Conservation (phyloP, 768 basidiomycete species). For the Piloderma croceum region DNA sequence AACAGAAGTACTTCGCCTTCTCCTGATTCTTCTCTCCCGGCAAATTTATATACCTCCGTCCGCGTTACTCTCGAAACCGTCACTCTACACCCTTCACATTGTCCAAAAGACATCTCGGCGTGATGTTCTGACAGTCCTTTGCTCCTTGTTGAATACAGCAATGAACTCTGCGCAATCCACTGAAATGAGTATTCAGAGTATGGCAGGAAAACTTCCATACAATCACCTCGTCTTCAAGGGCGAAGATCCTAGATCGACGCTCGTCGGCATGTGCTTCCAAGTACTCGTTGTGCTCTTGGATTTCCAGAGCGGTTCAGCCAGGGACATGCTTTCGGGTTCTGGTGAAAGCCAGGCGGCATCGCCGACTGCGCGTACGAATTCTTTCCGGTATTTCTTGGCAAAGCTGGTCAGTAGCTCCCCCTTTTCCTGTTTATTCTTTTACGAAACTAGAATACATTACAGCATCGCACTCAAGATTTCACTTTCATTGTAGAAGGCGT, state of each 20-base stretch:
- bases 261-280: slow-evolving; percentile 74
- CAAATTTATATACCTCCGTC: slow-evolving; percentile 81
- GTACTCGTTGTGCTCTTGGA: slow-evolving; percentile 71
- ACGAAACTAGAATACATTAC: slow-evolving; percentile 9
- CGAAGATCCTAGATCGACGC: slow-evolving; percentile 69
- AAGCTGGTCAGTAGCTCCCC: slow-evolving; percentile 58
- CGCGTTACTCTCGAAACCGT: slow-evolving; percentile 64
- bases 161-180: slow-evolving; percentile 59
- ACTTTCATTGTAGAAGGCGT: slow-evolving; percentile 77
- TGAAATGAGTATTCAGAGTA: slow-evolving; percentile 52
- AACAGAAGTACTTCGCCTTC: slow-evolving; percentile 82
- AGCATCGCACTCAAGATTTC: slow-evolving; percentile 92
- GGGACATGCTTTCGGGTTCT: slow-evolving; percentile 40
- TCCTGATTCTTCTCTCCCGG: slow-evolving; percentile 83
- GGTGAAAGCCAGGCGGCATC: slow-evolving; percentile 39
- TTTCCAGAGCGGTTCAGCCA: slow-evolving; percentile 73
- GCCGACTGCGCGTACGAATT: slow-evolving; percentile 70
- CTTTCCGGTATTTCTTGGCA: slow-evolving; percentile 87
- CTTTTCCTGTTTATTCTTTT: slow-evolving; percentile 5
- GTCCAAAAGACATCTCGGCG: slow-evolving; percentile 72
- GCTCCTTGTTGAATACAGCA: slow-evolving; percentile 88
- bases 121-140: slow-evolving; percentile 86
- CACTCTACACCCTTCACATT: slow-evolving; percentile 71
- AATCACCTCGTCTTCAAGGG: slow-evolving; percentile 88
- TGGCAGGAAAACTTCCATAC: slow-evolving; percentile 79